phyloP scores from a whole-genome alignment of 768 basidiomycete genomes.

The Mycena vitilis region DNA sequence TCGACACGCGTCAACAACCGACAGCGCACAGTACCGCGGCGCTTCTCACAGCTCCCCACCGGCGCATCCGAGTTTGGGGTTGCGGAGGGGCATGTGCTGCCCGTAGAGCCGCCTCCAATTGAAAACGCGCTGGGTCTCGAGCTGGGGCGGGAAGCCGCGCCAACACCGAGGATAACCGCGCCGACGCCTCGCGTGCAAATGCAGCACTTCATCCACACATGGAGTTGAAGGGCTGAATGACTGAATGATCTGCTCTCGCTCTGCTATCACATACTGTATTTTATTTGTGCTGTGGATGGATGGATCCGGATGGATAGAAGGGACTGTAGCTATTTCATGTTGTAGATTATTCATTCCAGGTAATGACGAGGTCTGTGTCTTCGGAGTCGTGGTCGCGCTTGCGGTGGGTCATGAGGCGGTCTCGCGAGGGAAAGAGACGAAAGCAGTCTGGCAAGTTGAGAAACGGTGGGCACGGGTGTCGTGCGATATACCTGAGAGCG shows the following conservation, averaged over 20 bases:
- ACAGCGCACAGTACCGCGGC: slow-evolving; percentile 17
- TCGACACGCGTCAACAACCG: slow-evolving; percentile 14
- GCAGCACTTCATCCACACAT: slow-evolving; percentile 23
- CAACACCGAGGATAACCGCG: slow-evolving; percentile 23
- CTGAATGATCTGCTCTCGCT: slow-evolving; percentile 15
- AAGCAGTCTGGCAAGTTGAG: slow-evolving; percentile 62
- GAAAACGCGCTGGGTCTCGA: slow-evolving; percentile 34
- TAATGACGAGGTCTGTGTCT: slow-evolving; percentile 68
- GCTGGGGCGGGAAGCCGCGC: slow-evolving; percentile 21
- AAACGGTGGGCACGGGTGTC: neutral
- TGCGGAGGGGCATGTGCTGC: neutral
- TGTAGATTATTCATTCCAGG: slow-evolving; percentile 71
- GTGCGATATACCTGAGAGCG: slow-evolving; percentile 59
- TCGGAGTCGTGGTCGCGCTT: slow-evolving; percentile 80
- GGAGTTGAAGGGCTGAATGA: slow-evolving; percentile 3
- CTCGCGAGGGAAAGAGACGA: slow-evolving; percentile 77
- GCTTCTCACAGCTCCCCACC: slow-evolving; percentile 24
- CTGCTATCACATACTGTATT: slow-evolving; percentile 29
- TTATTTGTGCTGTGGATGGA: slow-evolving; percentile 10
- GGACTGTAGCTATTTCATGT: slow-evolving; percentile 26
- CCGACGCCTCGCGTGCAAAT: slow-evolving; percentile 35
- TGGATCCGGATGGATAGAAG: slow-evolving; percentile 6
- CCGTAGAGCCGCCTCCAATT: slow-evolving; percentile 12
- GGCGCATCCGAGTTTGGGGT: slow-evolving; percentile 14
- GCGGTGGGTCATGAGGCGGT: slow-evolving; percentile 76